phyloP scores from a whole-genome alignment of 2,329 filamentous ascomycete genomes.

The Grosmannia penicillata region DNA sequence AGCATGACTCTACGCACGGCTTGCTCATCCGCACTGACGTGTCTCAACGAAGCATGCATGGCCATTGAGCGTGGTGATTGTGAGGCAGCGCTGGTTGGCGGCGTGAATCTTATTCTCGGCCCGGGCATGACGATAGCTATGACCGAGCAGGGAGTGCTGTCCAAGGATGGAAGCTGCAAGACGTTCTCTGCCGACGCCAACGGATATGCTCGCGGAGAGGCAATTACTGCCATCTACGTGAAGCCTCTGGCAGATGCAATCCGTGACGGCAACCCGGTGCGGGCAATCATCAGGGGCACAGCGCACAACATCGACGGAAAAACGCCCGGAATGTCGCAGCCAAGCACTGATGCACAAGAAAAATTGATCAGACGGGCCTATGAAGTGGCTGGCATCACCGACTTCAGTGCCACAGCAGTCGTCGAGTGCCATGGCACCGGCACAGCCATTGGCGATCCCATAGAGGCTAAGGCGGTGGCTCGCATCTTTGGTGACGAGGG shows the following conservation, averaged over 20 bases:
- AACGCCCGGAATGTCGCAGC: conserved; percentile 23
- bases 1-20: conserved; percentile 23
- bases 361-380: conserved; percentile 18
- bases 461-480: conserved; percentile 20
- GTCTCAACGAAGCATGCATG: conserved; percentile 20
- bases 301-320: conserved; percentile 27
- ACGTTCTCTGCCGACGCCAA: conserved; percentile 28
- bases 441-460: conserved; percentile 20
- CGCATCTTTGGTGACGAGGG: background rate
- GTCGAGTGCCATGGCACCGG: conserved; percentile 21
- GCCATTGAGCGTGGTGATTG: conserved; percentile 14
- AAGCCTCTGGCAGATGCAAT: conserved; percentile 32
- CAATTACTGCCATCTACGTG: conserved; percentile 25
- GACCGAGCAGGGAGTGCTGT: conserved; percentile 21
- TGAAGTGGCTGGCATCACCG: conserved; percentile 13
- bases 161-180: conserved; percentile 16
- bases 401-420: conserved; percentile 16
- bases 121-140: conserved; percentile 17
- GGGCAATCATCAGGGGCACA: conserved; percentile 23
- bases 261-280: conserved; percentile 26
- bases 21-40: conserved; percentile 22
- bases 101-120: conserved; percentile 20
- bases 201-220: conserved; percentile 37
- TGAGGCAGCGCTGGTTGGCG: conserved; percentile 19
- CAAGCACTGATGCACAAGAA: conserved; percentile 19